Evolutionary conservation across 805 yeast species (phyloP).

Genomic region (Starmerella stellata): DNA sequence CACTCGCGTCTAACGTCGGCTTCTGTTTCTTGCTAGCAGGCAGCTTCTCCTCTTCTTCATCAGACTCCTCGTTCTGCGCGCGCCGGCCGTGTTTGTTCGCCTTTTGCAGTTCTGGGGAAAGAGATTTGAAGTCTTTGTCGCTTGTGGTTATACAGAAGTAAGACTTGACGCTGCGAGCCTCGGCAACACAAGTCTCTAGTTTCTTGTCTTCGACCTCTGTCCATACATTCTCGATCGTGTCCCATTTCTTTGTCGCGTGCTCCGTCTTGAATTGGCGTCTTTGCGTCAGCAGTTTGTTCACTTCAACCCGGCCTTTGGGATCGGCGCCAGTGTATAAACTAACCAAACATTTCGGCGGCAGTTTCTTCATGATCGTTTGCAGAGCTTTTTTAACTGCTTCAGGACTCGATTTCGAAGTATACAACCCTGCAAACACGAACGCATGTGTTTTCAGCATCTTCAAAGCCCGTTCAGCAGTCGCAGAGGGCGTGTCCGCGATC

Average conservation of each 20-base stretch:
- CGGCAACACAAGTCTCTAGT: constrained; percentile 30
- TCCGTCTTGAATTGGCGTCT: constrained; percentile 30
- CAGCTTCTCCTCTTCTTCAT: not conserved
- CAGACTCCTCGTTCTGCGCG: not conserved
- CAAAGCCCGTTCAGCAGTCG: constrained; percentile 1
- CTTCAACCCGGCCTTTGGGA: constrained; percentile 37
- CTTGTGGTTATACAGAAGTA: constrained; percentile 30
- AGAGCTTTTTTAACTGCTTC: constrained; percentile 27
- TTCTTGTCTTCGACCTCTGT: constrained; percentile 31
- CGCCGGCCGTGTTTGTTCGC: not conserved
- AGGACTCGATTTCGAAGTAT: not conserved
- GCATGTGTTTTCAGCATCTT: not conserved
- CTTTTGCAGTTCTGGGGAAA: not conserved
- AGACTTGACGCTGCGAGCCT: constrained; percentile 44
- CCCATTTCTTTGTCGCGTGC: constrained; percentile 29
- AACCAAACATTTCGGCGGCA: constrained; percentile 44
- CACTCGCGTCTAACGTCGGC: too few species aligned
- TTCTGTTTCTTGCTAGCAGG: too few species aligned
- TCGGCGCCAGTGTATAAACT: constrained; percentile 37
- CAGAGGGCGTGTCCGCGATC: constrained; percentile 17
- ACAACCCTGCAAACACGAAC: constrained; percentile 6
- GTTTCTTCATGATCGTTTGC: constrained; percentile 29
- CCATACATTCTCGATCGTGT: constrained; percentile 34
- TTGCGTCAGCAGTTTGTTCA: constrained; percentile 28
- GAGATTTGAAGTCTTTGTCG: not conserved